These are phyloP conservation scores for Plasmodium ovale DNA, from an alignment of 169 alveolate genomes.

Conservation along the genomic window DNA sequence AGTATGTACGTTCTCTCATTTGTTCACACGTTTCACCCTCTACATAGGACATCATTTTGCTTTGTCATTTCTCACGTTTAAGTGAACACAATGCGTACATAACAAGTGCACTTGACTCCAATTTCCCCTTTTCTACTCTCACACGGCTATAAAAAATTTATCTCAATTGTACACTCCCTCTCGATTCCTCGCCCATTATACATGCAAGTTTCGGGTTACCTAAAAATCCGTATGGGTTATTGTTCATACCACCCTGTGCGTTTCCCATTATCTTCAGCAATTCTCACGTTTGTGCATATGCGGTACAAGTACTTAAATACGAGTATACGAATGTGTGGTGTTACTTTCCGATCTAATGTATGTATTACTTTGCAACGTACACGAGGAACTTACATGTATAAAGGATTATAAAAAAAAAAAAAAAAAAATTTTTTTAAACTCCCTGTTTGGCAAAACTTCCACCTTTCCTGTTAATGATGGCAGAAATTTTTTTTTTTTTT, in stretches of 20 bases:
- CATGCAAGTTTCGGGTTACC: slow-evolving; percentile 11
- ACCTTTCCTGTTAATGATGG: no score
- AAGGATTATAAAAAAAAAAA: not conserved
- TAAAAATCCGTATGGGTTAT: slow-evolving; percentile 67
- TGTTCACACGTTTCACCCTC: no score
- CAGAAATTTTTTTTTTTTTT: not conserved
- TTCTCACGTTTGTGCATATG: not conserved
- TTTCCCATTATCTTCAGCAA: slow-evolving; percentile 54
- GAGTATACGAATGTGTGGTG: not conserved
- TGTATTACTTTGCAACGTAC: not conserved
- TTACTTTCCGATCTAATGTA: not conserved
- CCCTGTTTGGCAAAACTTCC: not conserved
- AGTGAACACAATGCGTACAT: no score
- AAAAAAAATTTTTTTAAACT: no score
- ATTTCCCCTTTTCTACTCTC: not conserved
- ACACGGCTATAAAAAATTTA: not conserved
- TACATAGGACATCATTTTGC: no score
- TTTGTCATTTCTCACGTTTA: no score
- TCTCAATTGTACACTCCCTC: not conserved
- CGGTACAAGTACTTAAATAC: not conserved
- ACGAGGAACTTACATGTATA: not conserved
- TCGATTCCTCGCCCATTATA: not conserved
- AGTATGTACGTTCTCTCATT: no score
- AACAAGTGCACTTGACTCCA: not conserved
- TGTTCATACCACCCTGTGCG: slow-evolving; percentile 68